phyloP scores from a whole-genome alignment of 2,329 filamentous ascomycete species.

The Phialocephala sp. region DNA sequence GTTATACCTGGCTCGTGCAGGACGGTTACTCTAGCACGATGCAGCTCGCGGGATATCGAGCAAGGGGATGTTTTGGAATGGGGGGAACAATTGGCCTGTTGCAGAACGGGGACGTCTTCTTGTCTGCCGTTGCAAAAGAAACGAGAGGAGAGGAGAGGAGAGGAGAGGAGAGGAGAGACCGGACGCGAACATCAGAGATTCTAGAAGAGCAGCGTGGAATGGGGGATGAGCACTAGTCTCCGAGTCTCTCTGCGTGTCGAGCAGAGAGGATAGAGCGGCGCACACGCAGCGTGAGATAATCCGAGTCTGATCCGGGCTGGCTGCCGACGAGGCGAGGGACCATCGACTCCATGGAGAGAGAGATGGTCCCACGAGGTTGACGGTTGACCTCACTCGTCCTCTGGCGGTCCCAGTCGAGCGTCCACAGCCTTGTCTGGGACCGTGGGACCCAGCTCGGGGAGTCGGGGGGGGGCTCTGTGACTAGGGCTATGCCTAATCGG shows the following conservation, averaged over 20 bases:
- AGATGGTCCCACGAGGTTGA: background rate
- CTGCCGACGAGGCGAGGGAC: constrained; percentile 5
- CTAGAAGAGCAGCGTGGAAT: background rate
- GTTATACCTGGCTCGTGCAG: constrained; percentile 36
- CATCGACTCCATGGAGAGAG: background rate
- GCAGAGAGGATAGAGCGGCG: constrained; percentile 6
- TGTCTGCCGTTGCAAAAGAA: constrained; percentile 9
- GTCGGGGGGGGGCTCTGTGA: background rate
- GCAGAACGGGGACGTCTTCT: constrained; percentile 15
- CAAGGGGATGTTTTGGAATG: constrained; percentile 37
- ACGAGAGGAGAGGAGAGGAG: constrained; percentile 8
- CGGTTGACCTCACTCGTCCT: background rate
- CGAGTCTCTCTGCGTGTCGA: background rate
- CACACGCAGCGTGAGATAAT: constrained; percentile 3
- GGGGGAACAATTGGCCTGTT: constrained; percentile 24
- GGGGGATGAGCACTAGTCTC: background rate
- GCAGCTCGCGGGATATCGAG: constrained; percentile 28
- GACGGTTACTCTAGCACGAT: constrained; percentile 30
- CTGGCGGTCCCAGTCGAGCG: too few species aligned
- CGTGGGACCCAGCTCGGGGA: background rate
- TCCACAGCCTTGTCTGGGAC: constrained; percentile 11
- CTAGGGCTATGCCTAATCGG: background rate
- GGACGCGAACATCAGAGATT: constrained; percentile 13
- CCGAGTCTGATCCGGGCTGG: constrained; percentile 10
- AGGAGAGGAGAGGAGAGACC: background rate